These are phyloP conservation scores for Venturia nashicola DNA, from an alignment of 2,329 filamentous ascomycete species.

Conservation along the genomic window DNA sequence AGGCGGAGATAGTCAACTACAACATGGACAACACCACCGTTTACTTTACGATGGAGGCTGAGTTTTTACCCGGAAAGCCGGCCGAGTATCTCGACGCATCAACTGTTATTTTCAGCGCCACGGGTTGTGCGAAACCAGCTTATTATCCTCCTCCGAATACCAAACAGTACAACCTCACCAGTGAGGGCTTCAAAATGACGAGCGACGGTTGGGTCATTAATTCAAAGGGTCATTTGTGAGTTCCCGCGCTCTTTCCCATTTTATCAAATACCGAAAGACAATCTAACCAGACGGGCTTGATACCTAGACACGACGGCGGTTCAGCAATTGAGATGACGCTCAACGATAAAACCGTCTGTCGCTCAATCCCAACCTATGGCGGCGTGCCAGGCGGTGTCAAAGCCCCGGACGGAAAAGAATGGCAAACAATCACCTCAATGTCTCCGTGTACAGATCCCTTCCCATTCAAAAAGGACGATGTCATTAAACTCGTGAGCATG, in stretches of 20 bases:
- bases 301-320: slow-evolving; percentile 6
- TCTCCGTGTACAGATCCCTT: background rate
- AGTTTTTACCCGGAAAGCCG: background rate
- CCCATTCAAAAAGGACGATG: slow-evolving; percentile 5
- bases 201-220: slow-evolving; percentile 1
- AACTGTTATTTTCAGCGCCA: slow-evolving; percentile 8
- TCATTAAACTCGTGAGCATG: background rate
- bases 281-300: background rate
- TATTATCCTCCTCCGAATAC: background rate
- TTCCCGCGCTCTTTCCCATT: background rate
- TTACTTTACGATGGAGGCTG: background rate
- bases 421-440: slow-evolving; percentile 9
- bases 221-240: slow-evolving; percentile 3
- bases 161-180: slow-evolving; percentile 3
- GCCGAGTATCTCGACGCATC: slow-evolving; percentile 1
- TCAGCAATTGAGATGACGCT: background rate
- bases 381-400: background rate
- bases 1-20: slow-evolving; percentile 8
- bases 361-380: background rate
- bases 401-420: background rate
- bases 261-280: background rate
- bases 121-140: background rate
- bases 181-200: slow-evolving; percentile 3
- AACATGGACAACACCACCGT: slow-evolving; percentile 1
- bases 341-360: slow-evolving; percentile 5